Base-by-base conservation (phyloP, 1,139 yeast genomes). In the Yamadazyma sp. region DNA sequence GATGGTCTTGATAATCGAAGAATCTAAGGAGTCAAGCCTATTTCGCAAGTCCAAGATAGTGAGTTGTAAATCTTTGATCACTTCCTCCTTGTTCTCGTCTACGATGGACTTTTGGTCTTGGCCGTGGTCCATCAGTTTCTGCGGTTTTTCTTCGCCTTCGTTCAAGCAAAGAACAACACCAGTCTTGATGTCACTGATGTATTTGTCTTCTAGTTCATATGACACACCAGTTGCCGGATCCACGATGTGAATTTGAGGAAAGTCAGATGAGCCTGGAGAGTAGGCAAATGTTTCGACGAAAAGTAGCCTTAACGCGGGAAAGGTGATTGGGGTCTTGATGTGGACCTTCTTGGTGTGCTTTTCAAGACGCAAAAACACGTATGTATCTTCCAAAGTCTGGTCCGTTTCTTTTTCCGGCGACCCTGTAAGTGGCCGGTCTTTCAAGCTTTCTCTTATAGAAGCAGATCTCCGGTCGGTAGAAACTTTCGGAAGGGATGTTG, bases 231-330 rank as follows among this genome's bases (percentile, higher is more conserved):
- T 68, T 2, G 62, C 58, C 0, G 78, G 74, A 46, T 87, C 95
- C 48, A 75, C 80, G 6, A 89, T 70, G 52, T 86, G 86, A 24
- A 92, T 78, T n/a, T 80, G 86, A 0, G 98, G 97, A 50, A 88
- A 88, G 2, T 75, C 59, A 2, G 79, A 70, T 2, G 78, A 65
- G 0, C 87, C 84, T 0, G 95, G 94, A 0, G 92, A 76, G 53
- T 84, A 87, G 1, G 94, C 88, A 63, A 89, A 90, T 52, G 81
- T 86, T 53, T 90, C 96, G 16, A 89, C 87, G 56, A 90, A 92
- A 23, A 86, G 62, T 1, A 88, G 68, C 35, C 95, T 71, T 31
- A 90, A 56, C 0, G 87, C 68, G 4, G 87, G 83, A 48, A 82
- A 72, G 0, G 82, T 68, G 3, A 78, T 70, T 0, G 84, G 82